A percentile compares a stretch with the other conserved stretches of the same genome.
Conservation (phyloP, 371 early-diverging fungal species). For the Syncephalastrum racemosum region DNA sequence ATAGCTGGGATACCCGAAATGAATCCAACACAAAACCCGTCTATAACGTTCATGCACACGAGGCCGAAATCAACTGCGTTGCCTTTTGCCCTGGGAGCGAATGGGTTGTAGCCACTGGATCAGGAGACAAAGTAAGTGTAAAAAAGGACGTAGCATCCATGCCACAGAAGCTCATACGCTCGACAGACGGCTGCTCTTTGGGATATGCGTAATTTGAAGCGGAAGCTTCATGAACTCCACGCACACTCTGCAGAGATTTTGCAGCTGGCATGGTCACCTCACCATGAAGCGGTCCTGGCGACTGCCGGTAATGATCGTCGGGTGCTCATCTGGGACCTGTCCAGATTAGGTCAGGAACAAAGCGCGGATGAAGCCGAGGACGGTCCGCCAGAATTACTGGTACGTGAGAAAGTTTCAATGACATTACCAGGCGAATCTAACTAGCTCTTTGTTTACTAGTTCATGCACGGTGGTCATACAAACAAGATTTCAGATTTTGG, state of each 20-base stretch:
- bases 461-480: conserved; percentile 99
- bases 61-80: conserved; percentile 92
- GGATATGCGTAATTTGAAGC: conserved; percentile 93
- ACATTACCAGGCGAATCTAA: neutral
- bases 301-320: conserved; percentile 93
- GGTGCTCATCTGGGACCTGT: conserved; percentile 97
- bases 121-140: conserved; percentile 77
- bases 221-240: conserved; percentile 80
- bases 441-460: conserved; percentile 48
- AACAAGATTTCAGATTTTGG: conserved; percentile 96
- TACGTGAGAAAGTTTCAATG: conserved; percentile 23
- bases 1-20: conserved; percentile 75
- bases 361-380: conserved; percentile 95
- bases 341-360: conserved; percentile 89
- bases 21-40: conserved; percentile 58
- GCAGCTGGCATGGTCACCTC: conserved; percentile 96
- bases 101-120: conserved; percentile 92
- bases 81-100: conserved; percentile 92
- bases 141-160: neutral
- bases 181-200: conserved; percentile 87
- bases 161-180: neutral
- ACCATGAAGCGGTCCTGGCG: conserved; percentile 92
- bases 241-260: conserved; percentile 93
- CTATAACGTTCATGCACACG: conserved; percentile 84
- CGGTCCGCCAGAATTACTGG: conserved; percentile 97